Base-by-base conservation (phyloP, 768 basidiomycete genomes). In the Chalciporus chontae region DNA sequence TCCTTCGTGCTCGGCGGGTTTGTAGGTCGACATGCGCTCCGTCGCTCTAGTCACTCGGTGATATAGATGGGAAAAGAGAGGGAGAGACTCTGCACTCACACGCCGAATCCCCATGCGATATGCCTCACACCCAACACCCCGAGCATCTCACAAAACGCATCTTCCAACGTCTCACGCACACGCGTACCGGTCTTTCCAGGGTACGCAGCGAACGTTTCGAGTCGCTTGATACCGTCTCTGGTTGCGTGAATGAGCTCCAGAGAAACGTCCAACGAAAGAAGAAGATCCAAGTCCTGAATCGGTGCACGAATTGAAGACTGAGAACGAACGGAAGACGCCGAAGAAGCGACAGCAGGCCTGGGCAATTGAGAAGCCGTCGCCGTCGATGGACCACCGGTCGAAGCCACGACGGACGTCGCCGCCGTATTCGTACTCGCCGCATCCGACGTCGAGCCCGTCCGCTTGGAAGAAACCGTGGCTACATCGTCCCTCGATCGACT, bases 191-290 rank as follows among this genome's bases (percentile, higher is more conserved):
- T 91, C 50, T 81, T 78, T 0, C 92, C 90, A 0, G 94, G 92
- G 64, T 96, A 99, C 8, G 78, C 79, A 0, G 80, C 74, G 65
- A 98, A 99, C 3, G 85, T 92, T 63, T 99, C 93, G 2, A 91
- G 84, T 11, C 96, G 83, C 68, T 98, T 97, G 37, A 94, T 77
- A 0, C 87, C 81, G 53, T 96, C 94, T 45, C 94, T 87, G 61
- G 92, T 87, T 0, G 90, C 86, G 54, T 98, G 94, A 48, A 99
- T 94, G 32, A 99, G 78, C 60, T 94, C 87, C 0, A 99, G 76
- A 0, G 93, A 90, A 13, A 85, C 79, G 62, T 97, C 94, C 11
- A 99, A 81, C 5, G 94, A 97, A 14, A 99, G 83, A 4, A 97
- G 71, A 5, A 96, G 77, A 58, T 98, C 94, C 3, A 99, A 77